Evolutionary conservation across 305 asterid genomes (phyloP).

Genomic region (Fraxinus greggii): DNA sequence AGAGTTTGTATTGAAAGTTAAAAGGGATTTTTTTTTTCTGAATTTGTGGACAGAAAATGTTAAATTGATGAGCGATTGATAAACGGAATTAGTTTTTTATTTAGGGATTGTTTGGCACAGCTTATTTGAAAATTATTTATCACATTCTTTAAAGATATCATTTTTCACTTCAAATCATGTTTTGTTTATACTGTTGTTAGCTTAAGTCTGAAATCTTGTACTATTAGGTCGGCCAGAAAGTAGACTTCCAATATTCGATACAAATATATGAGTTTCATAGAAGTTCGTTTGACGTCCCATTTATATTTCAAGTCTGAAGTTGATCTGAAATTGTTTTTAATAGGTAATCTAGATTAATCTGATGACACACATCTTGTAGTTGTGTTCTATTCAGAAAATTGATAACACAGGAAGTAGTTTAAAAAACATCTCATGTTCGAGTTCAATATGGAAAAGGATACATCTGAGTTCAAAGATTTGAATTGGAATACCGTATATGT

Average conservation of each 20-base stretch:
- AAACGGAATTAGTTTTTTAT: background rate
- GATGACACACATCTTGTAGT: background rate
- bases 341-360: background rate
- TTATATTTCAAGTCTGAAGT: background rate
- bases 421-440: background rate
- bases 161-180: background rate
- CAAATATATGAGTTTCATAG: background rate
- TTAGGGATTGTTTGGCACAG: background rate
- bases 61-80: background rate
- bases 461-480: background rate
- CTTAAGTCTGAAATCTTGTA: background rate
- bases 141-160: background rate
- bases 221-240: background rate
- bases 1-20: background rate
- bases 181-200: background rate
- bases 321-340: background rate
- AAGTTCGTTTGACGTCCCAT: background rate
- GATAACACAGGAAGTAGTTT: background rate
- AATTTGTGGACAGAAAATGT: background rate
- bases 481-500: background rate
- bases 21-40: background rate
- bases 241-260: background rate
- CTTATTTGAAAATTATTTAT: background rate
- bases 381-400: background rate
- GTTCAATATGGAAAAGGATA: background rate